Percentiles rank a stretch among this genome's conserved stretches.
These are phyloP conservation scores for Rhytidiadelphus loreus DNA, from an alignment of 225 moss, liverwort and hornwort species.

Conservation along the genomic window DNA sequence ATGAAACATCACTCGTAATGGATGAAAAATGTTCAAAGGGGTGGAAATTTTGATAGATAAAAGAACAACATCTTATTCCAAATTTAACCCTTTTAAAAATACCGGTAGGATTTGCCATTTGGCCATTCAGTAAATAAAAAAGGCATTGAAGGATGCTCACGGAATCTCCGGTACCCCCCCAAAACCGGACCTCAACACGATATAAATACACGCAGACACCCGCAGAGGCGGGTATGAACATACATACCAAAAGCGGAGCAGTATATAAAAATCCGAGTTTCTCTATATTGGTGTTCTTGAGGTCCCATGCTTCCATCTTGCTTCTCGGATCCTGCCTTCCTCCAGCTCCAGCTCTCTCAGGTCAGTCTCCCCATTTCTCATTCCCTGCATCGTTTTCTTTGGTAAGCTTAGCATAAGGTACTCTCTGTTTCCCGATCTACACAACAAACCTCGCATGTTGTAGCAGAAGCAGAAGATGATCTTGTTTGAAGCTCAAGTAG, in stretches of 20 bases:
- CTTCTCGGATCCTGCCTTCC: not conserved
- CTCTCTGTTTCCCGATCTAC: not conserved
- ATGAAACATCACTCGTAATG: no score
- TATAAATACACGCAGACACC: not conserved
- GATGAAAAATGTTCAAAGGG: no score
- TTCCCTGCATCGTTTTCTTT: not conserved
- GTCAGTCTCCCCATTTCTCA: not conserved
- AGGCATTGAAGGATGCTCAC: not conserved
- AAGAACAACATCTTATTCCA: not conserved
- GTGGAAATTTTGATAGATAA: fast-evolving
- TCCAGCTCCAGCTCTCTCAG: not conserved
- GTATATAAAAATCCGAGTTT: not conserved
- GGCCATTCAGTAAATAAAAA: not conserved
- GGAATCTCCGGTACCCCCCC: not conserved
- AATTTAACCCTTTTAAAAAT: not conserved
- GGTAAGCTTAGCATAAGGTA: not conserved
- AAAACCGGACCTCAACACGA: not conserved
- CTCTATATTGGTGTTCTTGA: not conserved
- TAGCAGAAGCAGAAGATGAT: not conserved
- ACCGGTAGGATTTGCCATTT: not conserved
- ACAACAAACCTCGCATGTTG: not conserved
- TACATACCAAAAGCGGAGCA: not conserved
- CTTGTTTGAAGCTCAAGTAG: not conserved
- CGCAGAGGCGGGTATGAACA: not conserved
- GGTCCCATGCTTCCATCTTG: not conserved